Percentiles rank a stretch among this genome's conserved stretches.
These are phyloP conservation scores for Xylariaceae sp. DNA, from an alignment of 2,329 filamentous ascomycete species.

Conservation along the genomic window DNA sequence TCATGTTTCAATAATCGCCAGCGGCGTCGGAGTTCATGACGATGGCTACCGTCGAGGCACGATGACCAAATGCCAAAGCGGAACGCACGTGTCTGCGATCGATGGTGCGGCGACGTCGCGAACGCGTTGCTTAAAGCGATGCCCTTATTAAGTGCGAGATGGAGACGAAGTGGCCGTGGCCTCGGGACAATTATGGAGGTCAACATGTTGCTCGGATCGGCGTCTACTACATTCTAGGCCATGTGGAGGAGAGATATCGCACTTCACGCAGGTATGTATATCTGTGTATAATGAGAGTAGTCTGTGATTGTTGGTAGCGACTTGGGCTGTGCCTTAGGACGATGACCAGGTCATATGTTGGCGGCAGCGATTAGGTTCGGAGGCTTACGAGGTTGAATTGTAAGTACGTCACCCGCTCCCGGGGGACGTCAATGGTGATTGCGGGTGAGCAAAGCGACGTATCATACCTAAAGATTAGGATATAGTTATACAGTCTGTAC, in stretches of 20 bases:
- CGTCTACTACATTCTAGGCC: conserved; percentile 10
- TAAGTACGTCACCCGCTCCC: background rate
- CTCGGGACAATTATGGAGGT: conserved; percentile 30
- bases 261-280: background rate
- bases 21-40: conserved; percentile 41
- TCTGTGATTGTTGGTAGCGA: background rate
- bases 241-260: conserved; percentile 7
- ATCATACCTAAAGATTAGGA: conserved; percentile 3
- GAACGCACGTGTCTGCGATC: conserved; percentile 42
- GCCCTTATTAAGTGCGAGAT: conserved; percentile 15
- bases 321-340: background rate
- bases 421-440: conserved; percentile 2
- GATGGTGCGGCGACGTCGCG: conserved; percentile 22
- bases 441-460: conserved; percentile 3
- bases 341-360: background rate
- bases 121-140: conserved; percentile 19
- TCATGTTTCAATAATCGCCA: conserved; percentile 40
- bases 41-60: conserved; percentile 37
- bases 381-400: background rate
- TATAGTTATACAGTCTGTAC: background rate
- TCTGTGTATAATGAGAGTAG: background rate
- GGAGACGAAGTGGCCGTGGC: conserved; percentile 24
- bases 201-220: conserved; percentile 30
- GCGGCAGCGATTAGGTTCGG: background rate
- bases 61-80: conserved; percentile 45